Evolutionary conservation across 768 basidiomycete genomes (phyloP).

Genomic region (Hemileccinum impolitum): DNA sequence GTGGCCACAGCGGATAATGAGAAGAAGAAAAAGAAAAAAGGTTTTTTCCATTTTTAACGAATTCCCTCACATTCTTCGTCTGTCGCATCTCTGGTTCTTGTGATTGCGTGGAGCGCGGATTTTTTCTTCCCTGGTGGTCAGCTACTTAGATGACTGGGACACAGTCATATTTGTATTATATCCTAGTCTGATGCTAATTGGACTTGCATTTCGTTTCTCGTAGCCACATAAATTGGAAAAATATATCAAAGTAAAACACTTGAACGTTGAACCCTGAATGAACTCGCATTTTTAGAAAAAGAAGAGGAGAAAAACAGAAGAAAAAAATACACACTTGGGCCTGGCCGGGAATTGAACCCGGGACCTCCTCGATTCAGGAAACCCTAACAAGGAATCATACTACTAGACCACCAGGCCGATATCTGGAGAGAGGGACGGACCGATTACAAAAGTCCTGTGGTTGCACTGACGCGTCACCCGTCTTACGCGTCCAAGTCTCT

Average conservation of each 20-base stretch:
- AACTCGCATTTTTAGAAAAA: too few relatives aligned
- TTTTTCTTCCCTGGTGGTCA: not conserved
- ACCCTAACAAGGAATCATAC: conserved; percentile 55
- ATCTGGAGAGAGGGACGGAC: accelerated
- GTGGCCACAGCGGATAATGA: conserved; percentile 42
- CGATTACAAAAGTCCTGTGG: not conserved
- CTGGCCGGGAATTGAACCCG: conserved; percentile 59
- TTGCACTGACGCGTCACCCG: conserved; percentile 27
- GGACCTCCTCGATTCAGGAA: conserved; percentile 50
- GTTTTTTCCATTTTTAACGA: conserved; percentile 61
- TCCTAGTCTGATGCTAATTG: conserved; percentile 11
- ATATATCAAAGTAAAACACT: too few relatives aligned
- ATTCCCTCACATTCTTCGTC: not conserved
- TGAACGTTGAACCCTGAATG: too few relatives aligned
- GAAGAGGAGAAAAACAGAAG: too few relatives aligned
- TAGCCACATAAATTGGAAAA: not conserved
- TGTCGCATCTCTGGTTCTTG: not conserved
- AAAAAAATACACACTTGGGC: conserved; percentile 34
- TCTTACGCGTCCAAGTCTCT: conserved; percentile 6
- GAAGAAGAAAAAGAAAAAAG: conserved; percentile 77
- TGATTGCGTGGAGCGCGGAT: not conserved
- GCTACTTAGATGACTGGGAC: not conserved
- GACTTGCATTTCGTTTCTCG: not conserved
- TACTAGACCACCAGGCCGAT: conserved; percentile 51
- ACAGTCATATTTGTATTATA: conserved; percentile 9